These are phyloP conservation scores for Exophiala phaeomuriformis DNA, from an alignment of 2,329 filamentous ascomycete genomes.

Conservation along the genomic window DNA sequence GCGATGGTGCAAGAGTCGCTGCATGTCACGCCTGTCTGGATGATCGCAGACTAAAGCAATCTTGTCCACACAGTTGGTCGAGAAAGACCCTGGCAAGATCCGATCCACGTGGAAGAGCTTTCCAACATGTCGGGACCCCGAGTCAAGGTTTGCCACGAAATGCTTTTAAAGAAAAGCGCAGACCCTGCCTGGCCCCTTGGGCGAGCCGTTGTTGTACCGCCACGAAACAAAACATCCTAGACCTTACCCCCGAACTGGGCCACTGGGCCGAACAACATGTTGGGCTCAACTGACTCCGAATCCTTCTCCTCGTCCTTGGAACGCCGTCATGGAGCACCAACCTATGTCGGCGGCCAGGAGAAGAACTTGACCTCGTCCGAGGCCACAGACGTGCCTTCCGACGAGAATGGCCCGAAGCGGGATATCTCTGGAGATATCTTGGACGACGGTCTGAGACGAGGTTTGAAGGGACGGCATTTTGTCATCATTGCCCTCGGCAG, in stretches of 20 bases:
- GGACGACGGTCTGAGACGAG: not conserved
- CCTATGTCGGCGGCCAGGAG: not conserved
- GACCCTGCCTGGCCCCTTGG: too few relatives aligned
- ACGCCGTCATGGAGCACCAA: not conserved
- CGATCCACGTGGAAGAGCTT: not conserved
- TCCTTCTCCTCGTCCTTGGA: not conserved
- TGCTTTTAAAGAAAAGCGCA: too few relatives aligned
- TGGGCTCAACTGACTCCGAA: not conserved
- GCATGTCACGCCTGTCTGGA: not conserved
- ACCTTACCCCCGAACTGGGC: not conserved
- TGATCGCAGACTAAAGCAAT: not conserved
- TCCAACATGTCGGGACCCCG: not conserved
- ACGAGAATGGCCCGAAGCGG: not conserved
- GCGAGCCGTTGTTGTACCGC: too few relatives aligned
- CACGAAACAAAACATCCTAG: too few relatives aligned
- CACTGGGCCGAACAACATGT: not conserved
- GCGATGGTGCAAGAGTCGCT: not conserved
- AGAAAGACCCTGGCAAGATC: too few relatives aligned
- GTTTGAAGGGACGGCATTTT: not conserved
- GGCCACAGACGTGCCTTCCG: not conserved
- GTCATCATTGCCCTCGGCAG: not conserved
- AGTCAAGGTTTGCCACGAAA: not conserved
- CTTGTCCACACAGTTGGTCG: too few relatives aligned
- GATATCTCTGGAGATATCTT: constrained; percentile 3
- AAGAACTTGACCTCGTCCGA: not conserved